Conservation (phyloP, 345 rosid genomes). For the Acer yangbiense region DNA sequence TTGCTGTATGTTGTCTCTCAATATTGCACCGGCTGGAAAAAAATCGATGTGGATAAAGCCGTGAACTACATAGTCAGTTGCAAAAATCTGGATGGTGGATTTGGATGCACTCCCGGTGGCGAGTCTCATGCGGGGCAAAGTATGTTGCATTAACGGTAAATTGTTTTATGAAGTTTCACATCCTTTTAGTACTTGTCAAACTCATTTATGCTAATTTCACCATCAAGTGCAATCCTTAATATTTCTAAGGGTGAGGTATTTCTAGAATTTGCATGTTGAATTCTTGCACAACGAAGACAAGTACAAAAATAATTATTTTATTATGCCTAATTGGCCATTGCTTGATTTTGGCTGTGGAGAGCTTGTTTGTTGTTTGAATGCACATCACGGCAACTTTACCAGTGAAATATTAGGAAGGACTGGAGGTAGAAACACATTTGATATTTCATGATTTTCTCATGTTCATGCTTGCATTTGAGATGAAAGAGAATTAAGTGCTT, state of each 20-base stretch:
- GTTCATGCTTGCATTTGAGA: too few relatives aligned
- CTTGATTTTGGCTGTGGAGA: too few relatives aligned
- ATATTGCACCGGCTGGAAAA: too few relatives aligned
- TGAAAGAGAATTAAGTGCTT: too few relatives aligned
- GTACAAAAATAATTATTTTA: neutral
- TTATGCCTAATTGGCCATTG: too few relatives aligned
- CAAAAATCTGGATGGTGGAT: conserved; percentile 93
- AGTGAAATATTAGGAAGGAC: too few relatives aligned
- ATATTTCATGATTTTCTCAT: too few relatives aligned
- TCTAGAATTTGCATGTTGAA: neutral
- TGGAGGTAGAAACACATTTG: too few relatives aligned
- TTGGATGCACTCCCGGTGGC: conserved; percentile 92
- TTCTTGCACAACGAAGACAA: neutral
- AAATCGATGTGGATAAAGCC: too few relatives aligned
- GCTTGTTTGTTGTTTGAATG: too few relatives aligned
- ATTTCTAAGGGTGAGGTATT: neutral
- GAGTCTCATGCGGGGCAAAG: conserved; percentile 98
- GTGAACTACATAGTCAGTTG: conserved; percentile 78
- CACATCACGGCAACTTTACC: too few relatives aligned
- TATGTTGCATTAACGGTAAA: conserved; percentile 35
- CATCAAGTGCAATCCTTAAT: neutral
- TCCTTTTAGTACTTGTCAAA: conserved; percentile 14
- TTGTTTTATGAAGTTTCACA: neutral
- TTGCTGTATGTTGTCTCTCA: too few relatives aligned
- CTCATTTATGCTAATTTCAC: neutral